Conservation (phyloP, 208 protist species). For the Crithidia acanthocephali region DNA sequence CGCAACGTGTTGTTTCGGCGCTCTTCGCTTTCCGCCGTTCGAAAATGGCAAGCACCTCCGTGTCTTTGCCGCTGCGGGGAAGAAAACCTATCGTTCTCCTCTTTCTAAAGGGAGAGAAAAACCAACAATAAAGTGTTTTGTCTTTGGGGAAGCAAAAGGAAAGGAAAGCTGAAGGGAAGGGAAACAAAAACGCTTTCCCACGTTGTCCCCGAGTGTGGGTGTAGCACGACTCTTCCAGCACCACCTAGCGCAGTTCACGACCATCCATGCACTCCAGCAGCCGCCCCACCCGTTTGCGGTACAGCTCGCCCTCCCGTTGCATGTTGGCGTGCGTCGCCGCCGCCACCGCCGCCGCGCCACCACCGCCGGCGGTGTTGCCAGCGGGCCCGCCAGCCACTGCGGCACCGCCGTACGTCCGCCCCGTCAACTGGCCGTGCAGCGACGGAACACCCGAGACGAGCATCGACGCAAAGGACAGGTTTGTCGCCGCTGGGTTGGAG, state of each 20-base stretch:
- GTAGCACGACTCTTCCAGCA: too few species aligned
- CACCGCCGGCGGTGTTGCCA: background rate
- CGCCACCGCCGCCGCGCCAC: constrained; percentile 6
- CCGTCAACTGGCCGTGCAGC: constrained; percentile 13
- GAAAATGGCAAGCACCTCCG: too few species aligned
- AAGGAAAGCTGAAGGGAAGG: too few species aligned
- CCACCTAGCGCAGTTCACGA: constrained; percentile 16
- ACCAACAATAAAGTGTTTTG: too few species aligned
- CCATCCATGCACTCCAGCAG: constrained; percentile 40
- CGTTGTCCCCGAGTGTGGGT: too few species aligned
- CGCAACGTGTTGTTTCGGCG: background rate
- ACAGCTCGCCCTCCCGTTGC: constrained; percentile 29
- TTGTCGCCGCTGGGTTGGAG: background rate
- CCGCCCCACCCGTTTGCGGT: constrained; percentile 30
- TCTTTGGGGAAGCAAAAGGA: too few species aligned
- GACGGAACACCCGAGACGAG: background rate
- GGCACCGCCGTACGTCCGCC: constrained; percentile 6
- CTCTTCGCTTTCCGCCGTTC: too few species aligned
- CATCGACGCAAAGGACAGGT: constrained; percentile 14
- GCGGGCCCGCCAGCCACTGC: background rate
- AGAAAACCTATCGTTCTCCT: too few species aligned
- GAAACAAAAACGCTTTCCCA: too few species aligned
- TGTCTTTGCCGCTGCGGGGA: too few species aligned
- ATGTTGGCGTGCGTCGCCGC: constrained; percentile 22
- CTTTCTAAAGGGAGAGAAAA: too few species aligned